Conservation (phyloP, 495 filamentous ascomycete species). For the Polyplosphaeria fusca region DNA sequence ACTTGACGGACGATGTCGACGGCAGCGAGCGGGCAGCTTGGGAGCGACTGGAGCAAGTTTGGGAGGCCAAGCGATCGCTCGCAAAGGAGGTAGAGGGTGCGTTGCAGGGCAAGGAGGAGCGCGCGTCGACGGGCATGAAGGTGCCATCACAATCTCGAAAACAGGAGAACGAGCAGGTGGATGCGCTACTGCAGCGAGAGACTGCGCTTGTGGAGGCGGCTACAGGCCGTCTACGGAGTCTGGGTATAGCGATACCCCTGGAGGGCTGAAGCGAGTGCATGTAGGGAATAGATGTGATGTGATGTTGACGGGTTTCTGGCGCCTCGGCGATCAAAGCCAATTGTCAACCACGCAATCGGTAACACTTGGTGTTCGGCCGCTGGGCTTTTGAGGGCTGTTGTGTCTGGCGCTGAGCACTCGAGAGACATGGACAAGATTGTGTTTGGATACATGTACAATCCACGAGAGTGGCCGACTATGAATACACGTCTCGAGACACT, state of each 20-base stretch:
- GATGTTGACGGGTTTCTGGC: neutral
- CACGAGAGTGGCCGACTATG: too few relatives aligned
- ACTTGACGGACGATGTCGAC: conserved; percentile 15
- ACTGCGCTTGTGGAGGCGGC: conserved; percentile 25
- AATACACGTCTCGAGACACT: too few relatives aligned
- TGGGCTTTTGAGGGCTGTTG: too few relatives aligned
- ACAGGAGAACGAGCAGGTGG: conserved; percentile 31
- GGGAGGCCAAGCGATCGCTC: conserved; percentile 25
- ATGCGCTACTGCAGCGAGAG: conserved; percentile 23
- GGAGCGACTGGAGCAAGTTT: conserved; percentile 33
- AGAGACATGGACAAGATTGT: too few relatives aligned
- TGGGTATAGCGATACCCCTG: conserved; percentile 24
- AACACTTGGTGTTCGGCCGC: too few relatives aligned
- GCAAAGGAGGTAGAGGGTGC: conserved; percentile 26
- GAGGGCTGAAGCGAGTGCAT: neutral
- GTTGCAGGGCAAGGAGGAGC: neutral
- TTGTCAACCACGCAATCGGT: neutral
- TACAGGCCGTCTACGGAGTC: conserved; percentile 11
- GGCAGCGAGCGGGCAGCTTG: conserved; percentile 18
- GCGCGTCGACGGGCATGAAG: conserved; percentile 13
- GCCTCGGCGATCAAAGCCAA: neutral
- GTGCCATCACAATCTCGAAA: conserved; percentile 34
- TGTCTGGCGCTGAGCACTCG: too few relatives aligned
- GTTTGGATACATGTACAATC: too few relatives aligned
- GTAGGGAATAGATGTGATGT: neutral